Evolutionary conservation across 352 stramenopile genomes (phyloP).

Genomic region (Phytophthora pini): DNA sequence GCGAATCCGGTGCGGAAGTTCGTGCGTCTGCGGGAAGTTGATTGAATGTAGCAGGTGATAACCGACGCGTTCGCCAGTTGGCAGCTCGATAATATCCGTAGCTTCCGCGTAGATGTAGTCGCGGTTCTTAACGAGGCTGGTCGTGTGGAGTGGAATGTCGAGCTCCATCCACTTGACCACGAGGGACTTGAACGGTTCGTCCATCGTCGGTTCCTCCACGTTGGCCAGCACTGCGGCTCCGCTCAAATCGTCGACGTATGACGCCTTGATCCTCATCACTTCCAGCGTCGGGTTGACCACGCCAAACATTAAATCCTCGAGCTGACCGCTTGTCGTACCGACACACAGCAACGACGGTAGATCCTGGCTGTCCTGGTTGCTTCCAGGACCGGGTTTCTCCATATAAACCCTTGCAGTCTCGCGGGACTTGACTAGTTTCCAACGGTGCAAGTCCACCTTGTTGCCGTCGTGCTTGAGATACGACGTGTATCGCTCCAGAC

Average conservation of each 20-base stretch:
- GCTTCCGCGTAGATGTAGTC: conserved; percentile 65
- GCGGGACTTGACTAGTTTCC: conserved; percentile 39
- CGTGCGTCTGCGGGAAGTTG: conserved; percentile 41
- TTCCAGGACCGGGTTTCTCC: conserved; percentile 13
- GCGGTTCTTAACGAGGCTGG: conserved; percentile 40
- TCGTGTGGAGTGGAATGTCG: conserved; percentile 35
- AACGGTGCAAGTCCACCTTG: conserved; percentile 27
- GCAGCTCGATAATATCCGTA: conserved; percentile 39
- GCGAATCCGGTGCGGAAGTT: conserved; percentile 44
- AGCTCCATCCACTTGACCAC: conserved; percentile 63
- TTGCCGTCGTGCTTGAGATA: conserved; percentile 43
- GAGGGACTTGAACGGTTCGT: conserved; percentile 60
- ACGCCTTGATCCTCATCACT: conserved; percentile 56
- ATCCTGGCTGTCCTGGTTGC: conserved; percentile 15
- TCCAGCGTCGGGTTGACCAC: conserved; percentile 54
- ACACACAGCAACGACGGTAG: conserved; percentile 38
- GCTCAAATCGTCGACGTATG: conserved; percentile 54
- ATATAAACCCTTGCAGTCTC: conserved; percentile 34
- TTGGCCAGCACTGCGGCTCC: conserved; percentile 51
- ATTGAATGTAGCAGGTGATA: conserved; percentile 56
- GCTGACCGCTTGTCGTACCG: conserved; percentile 40
- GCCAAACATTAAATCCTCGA: conserved; percentile 68
- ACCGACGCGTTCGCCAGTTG: conserved; percentile 42
- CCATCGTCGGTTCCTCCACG: conserved; percentile 43
- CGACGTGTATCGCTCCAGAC: conserved; percentile 28